Conservation (phyloP, 192 early-diverging fungal genomes). For the Backusella psychrophila region DNA sequence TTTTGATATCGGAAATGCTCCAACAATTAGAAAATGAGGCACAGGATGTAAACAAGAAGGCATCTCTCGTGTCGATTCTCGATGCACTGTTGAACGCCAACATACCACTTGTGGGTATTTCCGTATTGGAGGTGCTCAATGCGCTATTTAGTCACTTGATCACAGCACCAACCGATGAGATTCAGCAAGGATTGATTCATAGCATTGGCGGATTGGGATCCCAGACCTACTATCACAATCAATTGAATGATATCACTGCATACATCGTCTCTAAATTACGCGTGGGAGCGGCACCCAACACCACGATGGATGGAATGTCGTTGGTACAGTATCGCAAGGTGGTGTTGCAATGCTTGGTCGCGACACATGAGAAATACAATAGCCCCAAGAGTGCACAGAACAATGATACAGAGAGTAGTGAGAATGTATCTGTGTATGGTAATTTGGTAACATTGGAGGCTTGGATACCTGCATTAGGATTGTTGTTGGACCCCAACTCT, state of each 20-base stretch:
- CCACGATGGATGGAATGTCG: slow-evolving; percentile 40
- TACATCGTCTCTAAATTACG: slow-evolving; percentile 45
- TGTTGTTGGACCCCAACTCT: slow-evolving; percentile 8
- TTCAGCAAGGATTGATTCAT: slow-evolving; percentile 19
- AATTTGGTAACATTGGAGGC: slow-evolving; percentile 16
- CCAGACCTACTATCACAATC: slow-evolving; percentile 58
- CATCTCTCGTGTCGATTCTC: slow-evolving; percentile 43
- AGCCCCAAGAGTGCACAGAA: not conserved
- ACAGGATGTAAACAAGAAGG: slow-evolving; percentile 30
- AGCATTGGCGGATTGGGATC: slow-evolving; percentile 44
- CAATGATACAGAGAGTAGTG: not conserved
- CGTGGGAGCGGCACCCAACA: slow-evolving; percentile 6
- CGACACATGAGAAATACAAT: slow-evolving; percentile 31
- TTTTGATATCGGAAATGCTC: slow-evolving; percentile 48
- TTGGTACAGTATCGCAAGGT: slow-evolving; percentile 37
- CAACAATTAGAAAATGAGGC: slow-evolving; percentile 33
- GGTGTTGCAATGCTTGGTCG: slow-evolving; percentile 45
- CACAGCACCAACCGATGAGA: slow-evolving; percentile 28
- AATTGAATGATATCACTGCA: slow-evolving; percentile 55
- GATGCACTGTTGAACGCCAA: slow-evolving; percentile 39
- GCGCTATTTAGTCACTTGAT: slow-evolving; percentile 40
- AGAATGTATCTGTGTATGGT: not conserved
- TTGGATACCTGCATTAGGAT: slow-evolving; percentile 20
- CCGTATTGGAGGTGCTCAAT: slow-evolving; percentile 51
- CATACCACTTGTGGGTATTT: slow-evolving; percentile 42